phyloP scores from a whole-genome alignment of 1,139 yeast genomes.

The Meyerozyma athensensis region DNA sequence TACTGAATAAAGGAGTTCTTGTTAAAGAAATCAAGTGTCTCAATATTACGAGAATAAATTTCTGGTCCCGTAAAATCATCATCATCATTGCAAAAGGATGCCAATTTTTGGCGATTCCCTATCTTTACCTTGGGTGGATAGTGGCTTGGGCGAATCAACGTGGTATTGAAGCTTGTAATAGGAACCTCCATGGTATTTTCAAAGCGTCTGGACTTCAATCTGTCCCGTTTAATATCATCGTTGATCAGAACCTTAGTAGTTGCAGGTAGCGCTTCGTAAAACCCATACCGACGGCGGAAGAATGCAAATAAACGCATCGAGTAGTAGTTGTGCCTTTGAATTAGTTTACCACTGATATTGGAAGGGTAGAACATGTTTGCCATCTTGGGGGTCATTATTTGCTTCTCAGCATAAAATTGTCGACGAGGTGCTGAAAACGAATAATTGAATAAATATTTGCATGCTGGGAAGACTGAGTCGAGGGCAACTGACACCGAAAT shows the following conservation, averaged over 20 bases:
- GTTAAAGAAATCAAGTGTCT: slow-evolving; percentile 24
- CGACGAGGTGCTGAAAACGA: slow-evolving; percentile 18
- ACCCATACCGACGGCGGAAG: slow-evolving; percentile 19
- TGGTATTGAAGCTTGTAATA: slow-evolving; percentile 22
- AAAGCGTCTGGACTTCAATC: slow-evolving; percentile 16
- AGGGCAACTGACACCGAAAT: slow-evolving; percentile 21
- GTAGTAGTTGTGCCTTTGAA: slow-evolving; percentile 25
- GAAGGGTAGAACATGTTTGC: slow-evolving; percentile 10
- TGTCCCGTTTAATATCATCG: slow-evolving; percentile 8
- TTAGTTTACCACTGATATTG: slow-evolving; percentile 11
- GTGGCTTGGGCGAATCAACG: slow-evolving; percentile 30
- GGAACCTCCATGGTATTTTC: slow-evolving; percentile 20
- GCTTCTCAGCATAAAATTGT: slow-evolving; percentile 11
- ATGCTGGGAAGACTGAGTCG: slow-evolving; percentile 24
- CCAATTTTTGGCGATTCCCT: not conserved
- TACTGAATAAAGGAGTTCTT: slow-evolving; percentile 19
- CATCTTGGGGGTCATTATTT: slow-evolving; percentile 12
- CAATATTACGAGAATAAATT: slow-evolving; percentile 25
- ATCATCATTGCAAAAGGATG: not conserved
- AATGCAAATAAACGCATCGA: slow-evolving; percentile 25
- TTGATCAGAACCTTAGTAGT: slow-evolving; percentile 16
- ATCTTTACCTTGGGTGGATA: slow-evolving; percentile 17
- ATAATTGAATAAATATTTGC: slow-evolving; percentile 20
- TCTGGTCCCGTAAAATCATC: slow-evolving; percentile 21
- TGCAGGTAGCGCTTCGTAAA: slow-evolving; percentile 16